Base-by-base conservation (phyloP, 371 early-diverging fungal genomes). In the Mortierella sp. region DNA sequence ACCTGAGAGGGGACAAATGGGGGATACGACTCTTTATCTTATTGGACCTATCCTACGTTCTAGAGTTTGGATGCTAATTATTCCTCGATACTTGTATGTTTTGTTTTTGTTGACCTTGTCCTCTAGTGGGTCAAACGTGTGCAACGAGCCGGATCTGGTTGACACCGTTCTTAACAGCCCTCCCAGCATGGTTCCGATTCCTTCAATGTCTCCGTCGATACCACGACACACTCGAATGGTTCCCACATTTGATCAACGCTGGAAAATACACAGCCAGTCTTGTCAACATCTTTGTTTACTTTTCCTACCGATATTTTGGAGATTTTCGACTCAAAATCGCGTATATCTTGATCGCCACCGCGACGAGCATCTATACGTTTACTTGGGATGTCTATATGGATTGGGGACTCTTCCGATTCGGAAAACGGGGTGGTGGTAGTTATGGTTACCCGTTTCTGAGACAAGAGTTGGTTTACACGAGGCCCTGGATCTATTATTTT, bases 381-480 rank as follows among this genome's bases (percentile, higher is more conserved):
- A 69, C 75, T n/a, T 96, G 96, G 97, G 96, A 96, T 70, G 72
- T 95, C 25, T 85, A 86, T 45, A 93, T 93, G 91, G 97, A 96
- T 81, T 96, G 96, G 96, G 92, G 94, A 0, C 74, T 96, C 50
- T 84, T 92, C 46, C 85, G 90, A 47, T 64, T 74, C 23, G 75
- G 86, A 23, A 87, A 85, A 37, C 64, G 57, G 43, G 70, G 70
- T 12, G 75, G 75, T 1, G 75, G 66, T 2, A 71, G 71, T 1
- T 16, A 66, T 60, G 81, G 82, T 63, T 73, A 92, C 68, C 84
- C 84, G 19, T 86, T 90, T 50, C 71, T 94, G 69, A 85, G 94
- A 26, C 84, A 90, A 53, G 92, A 93, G 62, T 84, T 91, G 46
- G 86, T 90, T 43, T 87, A 86, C 75, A 71, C 87, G 68, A 57